Conservation (phyloP, 2,329 filamentous ascomycete species). For the Aureobasidium sp. region DNA sequence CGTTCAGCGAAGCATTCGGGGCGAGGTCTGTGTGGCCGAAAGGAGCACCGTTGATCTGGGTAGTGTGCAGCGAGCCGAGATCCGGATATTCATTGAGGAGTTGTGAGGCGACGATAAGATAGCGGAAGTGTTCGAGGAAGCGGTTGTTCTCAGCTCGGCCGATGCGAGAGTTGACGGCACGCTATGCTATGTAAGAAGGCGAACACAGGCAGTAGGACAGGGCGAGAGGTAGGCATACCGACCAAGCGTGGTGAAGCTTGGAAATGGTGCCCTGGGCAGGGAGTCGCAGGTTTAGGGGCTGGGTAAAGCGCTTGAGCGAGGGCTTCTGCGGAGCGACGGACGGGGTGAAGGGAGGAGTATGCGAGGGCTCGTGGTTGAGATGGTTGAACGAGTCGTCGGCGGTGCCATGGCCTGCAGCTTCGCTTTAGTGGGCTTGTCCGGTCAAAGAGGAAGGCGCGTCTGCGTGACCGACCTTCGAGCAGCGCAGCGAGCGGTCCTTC, state of each 20-base stretch:
- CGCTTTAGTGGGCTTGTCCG: constrained; percentile 14
- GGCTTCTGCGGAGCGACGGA: constrained; percentile 42
- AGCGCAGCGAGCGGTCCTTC: constrained; percentile 83
- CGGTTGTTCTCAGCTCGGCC: constrained; percentile 72
- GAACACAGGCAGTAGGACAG: too few species aligned
- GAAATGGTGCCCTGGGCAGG: constrained; percentile 26
- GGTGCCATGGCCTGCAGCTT: constrained; percentile 25
- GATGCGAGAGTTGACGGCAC: constrained; percentile 63
- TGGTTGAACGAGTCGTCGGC: constrained; percentile 20
- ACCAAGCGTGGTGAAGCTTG: constrained; percentile 20
- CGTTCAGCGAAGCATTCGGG: background rate
- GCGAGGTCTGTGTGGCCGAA: background rate
- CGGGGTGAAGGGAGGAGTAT: constrained; percentile 41
- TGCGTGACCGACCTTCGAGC: constrained; percentile 60
- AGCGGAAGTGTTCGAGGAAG: constrained; percentile 89
- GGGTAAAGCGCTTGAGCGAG: constrained; percentile 40
- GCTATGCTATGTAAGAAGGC: constrained; percentile 31
- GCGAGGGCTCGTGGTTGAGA: constrained; percentile 14
- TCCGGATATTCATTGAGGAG: constrained; percentile 62
- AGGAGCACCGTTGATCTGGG: constrained; percentile 16
- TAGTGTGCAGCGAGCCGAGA: constrained; percentile 34
- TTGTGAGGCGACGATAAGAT: constrained; percentile 87
- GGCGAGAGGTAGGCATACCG: constrained; percentile 1
- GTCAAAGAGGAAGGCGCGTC: background rate
- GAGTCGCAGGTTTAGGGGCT: constrained; percentile 36